phyloP scores from a whole-genome alignment of 139 green algal species.

The Chlamydomonas eustigma region DNA sequence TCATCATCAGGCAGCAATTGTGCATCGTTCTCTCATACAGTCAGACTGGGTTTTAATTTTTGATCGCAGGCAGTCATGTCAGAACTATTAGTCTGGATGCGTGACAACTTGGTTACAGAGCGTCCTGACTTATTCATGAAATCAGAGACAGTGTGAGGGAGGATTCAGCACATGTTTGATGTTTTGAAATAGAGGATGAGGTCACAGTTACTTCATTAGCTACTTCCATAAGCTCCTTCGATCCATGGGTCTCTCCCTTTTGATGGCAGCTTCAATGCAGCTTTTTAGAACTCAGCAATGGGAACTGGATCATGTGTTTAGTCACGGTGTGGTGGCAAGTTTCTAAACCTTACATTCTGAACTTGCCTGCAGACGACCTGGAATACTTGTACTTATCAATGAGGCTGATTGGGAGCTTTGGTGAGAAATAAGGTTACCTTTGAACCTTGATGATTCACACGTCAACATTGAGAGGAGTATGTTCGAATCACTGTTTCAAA shows the following conservation, averaged over 20 bases:
- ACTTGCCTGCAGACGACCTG: constrained; percentile 65
- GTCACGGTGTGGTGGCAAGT: neutral
- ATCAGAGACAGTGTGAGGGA: constrained; percentile 67
- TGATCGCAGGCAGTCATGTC: constrained; percentile 48
- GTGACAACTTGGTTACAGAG: constrained; percentile 72
- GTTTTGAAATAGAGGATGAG: no score
- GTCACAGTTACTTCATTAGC: no score
- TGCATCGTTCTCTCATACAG: neutral
- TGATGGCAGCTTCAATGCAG: no score
- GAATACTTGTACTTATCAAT: constrained; percentile 92
- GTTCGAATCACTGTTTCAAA: neutral
- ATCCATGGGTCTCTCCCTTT: no score
- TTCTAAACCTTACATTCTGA: neutral
- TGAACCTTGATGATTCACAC: neutral
- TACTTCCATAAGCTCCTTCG: no score
- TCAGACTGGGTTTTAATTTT: neutral
- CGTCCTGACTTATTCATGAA: constrained; percentile 88
- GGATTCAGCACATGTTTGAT: neutral
- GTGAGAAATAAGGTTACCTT: constrained; percentile 31
- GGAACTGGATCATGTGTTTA: neutral
- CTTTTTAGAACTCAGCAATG: neutral
- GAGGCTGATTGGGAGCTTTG: constrained; percentile 92
- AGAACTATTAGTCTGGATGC: constrained; percentile 60
- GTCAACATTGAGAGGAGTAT: neutral
- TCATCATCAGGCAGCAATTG: neutral